Percentiles rank a stretch among this genome's conserved stretches.
These are phyloP conservation scores for Nakazawaea ernobii DNA, from an alignment of 805 yeast species.

Conservation along the genomic window DNA sequence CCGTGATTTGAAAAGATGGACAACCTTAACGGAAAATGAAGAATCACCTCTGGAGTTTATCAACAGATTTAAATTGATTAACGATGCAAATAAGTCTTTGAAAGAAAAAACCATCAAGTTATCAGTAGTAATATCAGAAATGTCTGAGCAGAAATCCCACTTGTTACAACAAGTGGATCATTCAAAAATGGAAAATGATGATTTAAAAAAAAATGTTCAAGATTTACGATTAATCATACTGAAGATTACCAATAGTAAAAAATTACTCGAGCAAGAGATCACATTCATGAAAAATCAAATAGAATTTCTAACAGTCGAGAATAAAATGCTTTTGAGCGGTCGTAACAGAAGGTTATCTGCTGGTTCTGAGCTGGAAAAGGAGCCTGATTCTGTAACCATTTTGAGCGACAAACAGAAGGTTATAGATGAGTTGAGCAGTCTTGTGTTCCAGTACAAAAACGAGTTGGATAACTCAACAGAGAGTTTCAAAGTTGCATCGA, in stretches of 20 bases:
- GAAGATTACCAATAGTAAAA: not conserved
- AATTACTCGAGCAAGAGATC: slow-evolving; percentile 4
- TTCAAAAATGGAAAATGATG: slow-evolving; percentile 22
- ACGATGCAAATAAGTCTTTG: not conserved
- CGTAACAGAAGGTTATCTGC: not conserved
- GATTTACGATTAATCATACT: not conserved
- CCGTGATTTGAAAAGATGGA: not conserved
- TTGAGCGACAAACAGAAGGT: not conserved
- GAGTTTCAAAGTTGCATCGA: not conserved
- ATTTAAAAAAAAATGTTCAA: slow-evolving; percentile 24
- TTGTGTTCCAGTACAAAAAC: not conserved
- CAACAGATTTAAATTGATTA: not conserved
- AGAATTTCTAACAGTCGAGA: slow-evolving; percentile 2
- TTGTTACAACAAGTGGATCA: slow-evolving; percentile 15
- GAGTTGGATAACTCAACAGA: not conserved
- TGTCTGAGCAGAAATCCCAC: not conserved
- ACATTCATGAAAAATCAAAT: slow-evolving; percentile 1
- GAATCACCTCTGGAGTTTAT: not conserved
- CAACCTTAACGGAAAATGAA: not conserved
- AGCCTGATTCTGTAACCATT: not conserved
- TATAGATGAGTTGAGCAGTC: not conserved
- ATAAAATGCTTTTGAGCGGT: not conserved
- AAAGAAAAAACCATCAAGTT: not conserved
- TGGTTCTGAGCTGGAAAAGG: not conserved
- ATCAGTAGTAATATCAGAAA: not conserved